phyloP scores from a whole-genome alignment of 73 alveolate species.

The Durusdinium trenchii region DNA sequence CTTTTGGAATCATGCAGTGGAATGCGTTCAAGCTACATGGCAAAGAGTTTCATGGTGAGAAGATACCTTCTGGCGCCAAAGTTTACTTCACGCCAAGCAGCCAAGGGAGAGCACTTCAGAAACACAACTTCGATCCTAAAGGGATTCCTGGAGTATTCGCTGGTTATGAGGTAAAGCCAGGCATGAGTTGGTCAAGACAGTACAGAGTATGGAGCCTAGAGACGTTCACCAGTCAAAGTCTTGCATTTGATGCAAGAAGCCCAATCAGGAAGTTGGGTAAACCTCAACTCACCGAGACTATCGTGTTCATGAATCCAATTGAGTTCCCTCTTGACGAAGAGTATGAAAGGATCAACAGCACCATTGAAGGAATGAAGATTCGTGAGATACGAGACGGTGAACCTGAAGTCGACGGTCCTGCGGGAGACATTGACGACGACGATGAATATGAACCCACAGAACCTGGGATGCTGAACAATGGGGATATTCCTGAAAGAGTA shows the following conservation, averaged over 20 bases:
- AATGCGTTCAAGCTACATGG: neutral
- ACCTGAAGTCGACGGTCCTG: too few relatives aligned
- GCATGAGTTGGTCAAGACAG: neutral
- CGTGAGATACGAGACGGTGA: too few relatives aligned
- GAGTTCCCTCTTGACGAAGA: neutral
- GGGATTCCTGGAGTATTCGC: neutral
- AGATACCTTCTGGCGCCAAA: neutral
- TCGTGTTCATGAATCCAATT: neutral
- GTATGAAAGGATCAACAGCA: neutral
- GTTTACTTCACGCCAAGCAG: neutral
- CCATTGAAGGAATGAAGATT: neutral
- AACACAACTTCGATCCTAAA: neutral
- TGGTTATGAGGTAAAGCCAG: neutral
- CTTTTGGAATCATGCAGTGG: neutral
- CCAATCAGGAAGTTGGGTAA: neutral
- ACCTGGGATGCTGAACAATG: too few relatives aligned
- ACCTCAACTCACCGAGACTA: neutral
- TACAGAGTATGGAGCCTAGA: neutral
- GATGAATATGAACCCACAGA: neutral
- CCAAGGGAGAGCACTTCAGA: neutral
- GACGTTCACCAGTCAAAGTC: too few relatives aligned
- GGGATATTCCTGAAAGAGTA: neutral
- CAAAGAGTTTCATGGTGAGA: neutral
- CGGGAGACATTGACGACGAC: neutral
- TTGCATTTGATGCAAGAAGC: neutral